Evolutionary conservation across 1,284 basidiomycete species (phyloP).

Genomic region (Phellinidium pouzarii): DNA sequence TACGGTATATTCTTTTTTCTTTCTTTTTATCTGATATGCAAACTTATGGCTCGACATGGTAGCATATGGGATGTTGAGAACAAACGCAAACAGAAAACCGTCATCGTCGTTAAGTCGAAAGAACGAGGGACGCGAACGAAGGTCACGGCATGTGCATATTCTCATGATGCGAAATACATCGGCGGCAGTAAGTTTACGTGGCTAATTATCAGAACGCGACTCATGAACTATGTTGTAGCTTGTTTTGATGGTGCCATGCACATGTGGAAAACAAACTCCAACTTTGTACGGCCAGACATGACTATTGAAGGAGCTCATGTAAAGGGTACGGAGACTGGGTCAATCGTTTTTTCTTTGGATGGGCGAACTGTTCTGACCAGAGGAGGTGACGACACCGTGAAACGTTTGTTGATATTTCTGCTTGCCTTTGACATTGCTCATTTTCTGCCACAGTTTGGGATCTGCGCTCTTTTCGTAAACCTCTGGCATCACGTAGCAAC

Average conservation of each 20-base stretch:
- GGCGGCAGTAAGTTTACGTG: slow-evolving; percentile 62
- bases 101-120: slow-evolving; percentile 95
- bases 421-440: slow-evolving; percentile 20
- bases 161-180: slow-evolving; percentile 78
- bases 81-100: slow-evolving; percentile 84
- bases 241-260: slow-evolving; percentile 89
- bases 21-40: background rate
- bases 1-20: slow-evolving; percentile 50
- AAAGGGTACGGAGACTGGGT: slow-evolving; percentile 79
- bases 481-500: slow-evolving; percentile 58
- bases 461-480: slow-evolving; percentile 80
- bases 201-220: background rate
- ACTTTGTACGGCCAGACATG: slow-evolving; percentile 85
- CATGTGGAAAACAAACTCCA: slow-evolving; percentile 89
- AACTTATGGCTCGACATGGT: slow-evolving; percentile 3
- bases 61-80: slow-evolving; percentile 94
- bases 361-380: slow-evolving; percentile 76
- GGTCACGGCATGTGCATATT: slow-evolving; percentile 83
- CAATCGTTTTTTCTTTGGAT: slow-evolving; percentile 80
- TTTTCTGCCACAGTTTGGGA: slow-evolving; percentile 81
- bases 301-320: slow-evolving; percentile 81
- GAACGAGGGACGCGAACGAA: slow-evolving; percentile 93
- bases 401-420: slow-evolving; percentile 55
- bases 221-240: slow-evolving; percentile 36
- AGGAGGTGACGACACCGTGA: slow-evolving; percentile 91